These are phyloP conservation scores for Penicillium waksmanii DNA, from an alignment of 495 filamentous ascomycete species.

Conservation along the genomic window DNA sequence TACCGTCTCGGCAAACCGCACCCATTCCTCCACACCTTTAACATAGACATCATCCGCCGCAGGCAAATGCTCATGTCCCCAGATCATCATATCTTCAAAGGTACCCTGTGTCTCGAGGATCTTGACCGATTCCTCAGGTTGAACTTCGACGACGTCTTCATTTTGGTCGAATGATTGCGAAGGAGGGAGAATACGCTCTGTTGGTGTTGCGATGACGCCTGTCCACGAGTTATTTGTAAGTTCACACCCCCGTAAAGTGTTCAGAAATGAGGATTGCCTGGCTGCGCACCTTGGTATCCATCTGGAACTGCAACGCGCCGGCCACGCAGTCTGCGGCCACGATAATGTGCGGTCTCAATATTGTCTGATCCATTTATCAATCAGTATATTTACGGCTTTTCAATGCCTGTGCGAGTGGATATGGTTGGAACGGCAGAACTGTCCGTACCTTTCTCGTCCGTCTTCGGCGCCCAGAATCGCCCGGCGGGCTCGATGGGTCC, in stretches of 20 bases:
- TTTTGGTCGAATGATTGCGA: constrained; percentile 42
- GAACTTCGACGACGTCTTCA: constrained; percentile 41
- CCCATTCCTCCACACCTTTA: constrained; percentile 79
- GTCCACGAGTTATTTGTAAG: not conserved
- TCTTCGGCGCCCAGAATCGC: constrained; percentile 71
- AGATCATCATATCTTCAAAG: constrained; percentile 82
- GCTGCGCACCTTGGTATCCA: constrained; percentile 67
- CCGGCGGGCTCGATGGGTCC: constrained; percentile 67
- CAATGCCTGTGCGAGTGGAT: too few relatives aligned
- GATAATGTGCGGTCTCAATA: constrained; percentile 69
- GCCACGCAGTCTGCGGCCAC: constrained; percentile 80
- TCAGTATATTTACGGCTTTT: not conserved
- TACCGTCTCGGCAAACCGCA: constrained; percentile 71
- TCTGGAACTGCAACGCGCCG: constrained; percentile 68
- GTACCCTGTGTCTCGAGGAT: constrained; percentile 62
- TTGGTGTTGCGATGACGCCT: constrained; percentile 48
- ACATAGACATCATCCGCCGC: constrained; percentile 72
- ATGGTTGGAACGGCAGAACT: not conserved
- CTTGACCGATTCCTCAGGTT: constrained; percentile 56
- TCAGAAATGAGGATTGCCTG: not conserved
- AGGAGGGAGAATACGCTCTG: constrained; percentile 35
- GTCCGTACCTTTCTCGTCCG: constrained; percentile 44
- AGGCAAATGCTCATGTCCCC: constrained; percentile 78
- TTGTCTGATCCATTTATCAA: constrained; percentile 35
- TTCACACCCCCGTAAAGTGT: not conserved